Percentiles rank a stretch among this genome's conserved stretches.
Conservation (phyloP, 768 basidiomycete species). For the Brasilioporus rufonigricans region DNA sequence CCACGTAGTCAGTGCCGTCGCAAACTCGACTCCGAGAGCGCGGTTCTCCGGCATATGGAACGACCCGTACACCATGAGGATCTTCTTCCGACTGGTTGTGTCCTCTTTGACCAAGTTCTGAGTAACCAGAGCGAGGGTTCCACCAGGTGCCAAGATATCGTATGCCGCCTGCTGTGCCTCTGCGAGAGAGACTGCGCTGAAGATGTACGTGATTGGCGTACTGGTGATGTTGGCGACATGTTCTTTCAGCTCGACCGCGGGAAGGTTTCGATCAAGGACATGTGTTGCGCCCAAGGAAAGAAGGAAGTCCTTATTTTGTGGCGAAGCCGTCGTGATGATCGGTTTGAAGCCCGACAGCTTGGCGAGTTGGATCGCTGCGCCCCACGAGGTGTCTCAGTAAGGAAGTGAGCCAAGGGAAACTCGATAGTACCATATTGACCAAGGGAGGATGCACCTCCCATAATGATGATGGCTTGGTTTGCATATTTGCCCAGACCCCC, state of each 20-base stretch:
- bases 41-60: constrained; percentile 6
- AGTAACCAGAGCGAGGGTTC: constrained; percentile 23
- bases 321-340: constrained; percentile 38
- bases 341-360: constrained; percentile 32
- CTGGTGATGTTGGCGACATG: not conserved
- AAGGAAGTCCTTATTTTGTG: constrained; percentile 28
- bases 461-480: no score
- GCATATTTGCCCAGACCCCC: no score
- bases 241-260: constrained; percentile 9
- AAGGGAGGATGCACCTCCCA: constrained; percentile 5
- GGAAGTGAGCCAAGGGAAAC: no score
- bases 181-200: constrained; percentile 28
- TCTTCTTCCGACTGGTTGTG: constrained; percentile 1
- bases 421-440: constrained; percentile 41
- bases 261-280: constrained; percentile 31
- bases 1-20: constrained; percentile 14
- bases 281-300: constrained; percentile 36
- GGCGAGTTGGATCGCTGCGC: constrained; percentile 33
- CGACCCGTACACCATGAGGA: constrained; percentile 6
- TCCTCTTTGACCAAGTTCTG: not conserved
- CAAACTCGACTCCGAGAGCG: constrained; percentile 13
- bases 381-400: not conserved
- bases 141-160: constrained; percentile 30
- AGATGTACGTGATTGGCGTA: constrained; percentile 1
- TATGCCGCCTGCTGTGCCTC: constrained; percentile 33